phyloP scores from a whole-genome alignment of 2,329 filamentous ascomycete genomes.

The Dactylonectria estremocensis region DNA sequence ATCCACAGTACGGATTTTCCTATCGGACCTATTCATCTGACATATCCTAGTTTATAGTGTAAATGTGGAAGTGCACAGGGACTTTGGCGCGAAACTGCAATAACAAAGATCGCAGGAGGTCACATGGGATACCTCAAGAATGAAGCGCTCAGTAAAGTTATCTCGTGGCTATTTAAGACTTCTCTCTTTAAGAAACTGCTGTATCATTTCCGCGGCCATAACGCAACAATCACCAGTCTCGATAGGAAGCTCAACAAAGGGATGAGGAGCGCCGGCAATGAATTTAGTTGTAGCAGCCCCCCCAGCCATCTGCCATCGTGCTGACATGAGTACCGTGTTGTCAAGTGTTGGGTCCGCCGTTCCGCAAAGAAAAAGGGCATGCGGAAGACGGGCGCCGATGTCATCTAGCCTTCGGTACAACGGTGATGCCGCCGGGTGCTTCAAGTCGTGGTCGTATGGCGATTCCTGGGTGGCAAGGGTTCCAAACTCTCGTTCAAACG shows the following conservation, averaged over 20 bases:
- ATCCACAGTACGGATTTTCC: too few relatives aligned
- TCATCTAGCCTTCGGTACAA: slow-evolving; percentile 23
- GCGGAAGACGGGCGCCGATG: slow-evolving; percentile 16
- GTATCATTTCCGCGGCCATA: slow-evolving; percentile 6
- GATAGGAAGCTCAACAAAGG: slow-evolving; percentile 22
- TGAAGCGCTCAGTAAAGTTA: too few relatives aligned
- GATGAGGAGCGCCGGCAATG: slow-evolving; percentile 32
- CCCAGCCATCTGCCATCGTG: slow-evolving; percentile 35
- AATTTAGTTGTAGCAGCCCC: slow-evolving; percentile 29
- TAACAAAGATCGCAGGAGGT: too few relatives aligned
- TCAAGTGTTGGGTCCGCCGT: slow-evolving; percentile 35
- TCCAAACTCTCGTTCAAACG: slow-evolving; percentile 19
- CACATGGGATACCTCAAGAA: too few relatives aligned
- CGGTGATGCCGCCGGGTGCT: slow-evolving; percentile 21
- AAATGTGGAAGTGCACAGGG: too few relatives aligned
- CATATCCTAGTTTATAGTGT: too few relatives aligned
- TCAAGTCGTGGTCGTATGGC: slow-evolving; percentile 13
- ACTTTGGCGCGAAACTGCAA: too few relatives aligned
- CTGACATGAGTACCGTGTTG: slow-evolving; percentile 36
- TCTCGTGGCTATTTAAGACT: background rate
- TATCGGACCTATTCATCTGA: too few relatives aligned
- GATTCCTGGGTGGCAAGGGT: slow-evolving; percentile 2
- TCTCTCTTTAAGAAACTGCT: slow-evolving; percentile 15
- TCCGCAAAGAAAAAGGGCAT: slow-evolving; percentile 34
- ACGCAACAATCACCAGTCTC: slow-evolving; percentile 20